Conservation (phyloP, 2,329 filamentous ascomycete genomes). For the Bisporella sp. region DNA sequence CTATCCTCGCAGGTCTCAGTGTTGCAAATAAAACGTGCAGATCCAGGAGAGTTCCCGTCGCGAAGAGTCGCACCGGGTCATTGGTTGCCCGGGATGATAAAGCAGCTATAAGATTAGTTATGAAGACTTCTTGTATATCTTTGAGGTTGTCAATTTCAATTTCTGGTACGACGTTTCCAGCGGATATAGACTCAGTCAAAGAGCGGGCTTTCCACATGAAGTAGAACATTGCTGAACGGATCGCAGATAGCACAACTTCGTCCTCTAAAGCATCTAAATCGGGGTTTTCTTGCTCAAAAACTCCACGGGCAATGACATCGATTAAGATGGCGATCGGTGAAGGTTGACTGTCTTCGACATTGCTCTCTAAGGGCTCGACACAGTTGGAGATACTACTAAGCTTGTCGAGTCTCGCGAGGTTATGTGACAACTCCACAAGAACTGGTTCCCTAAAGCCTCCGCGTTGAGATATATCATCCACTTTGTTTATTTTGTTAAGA, state of each 20-base stretch:
- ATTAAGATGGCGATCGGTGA: constrained; percentile 63
- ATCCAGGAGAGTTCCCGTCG: constrained; percentile 74
- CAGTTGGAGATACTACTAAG: constrained; percentile 75
- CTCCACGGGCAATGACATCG: constrained; percentile 66
- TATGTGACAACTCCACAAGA: constrained; percentile 65
- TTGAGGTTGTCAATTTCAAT: constrained; percentile 55
- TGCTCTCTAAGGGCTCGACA: constrained; percentile 64
- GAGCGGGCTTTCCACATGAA: constrained; percentile 86
- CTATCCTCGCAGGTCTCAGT: constrained; percentile 45
- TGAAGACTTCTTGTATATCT: constrained; percentile 47
- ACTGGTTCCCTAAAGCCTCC: constrained; percentile 59
- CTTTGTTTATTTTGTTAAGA: constrained; percentile 55
- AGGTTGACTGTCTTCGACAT: constrained; percentile 36
- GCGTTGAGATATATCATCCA: constrained; percentile 63
- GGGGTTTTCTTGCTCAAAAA: constrained; percentile 56
- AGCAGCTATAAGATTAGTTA: constrained; percentile 58
- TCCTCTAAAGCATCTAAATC: constrained; percentile 73
- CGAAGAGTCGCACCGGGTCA: constrained; percentile 70
- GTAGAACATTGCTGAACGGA: constrained; percentile 75
- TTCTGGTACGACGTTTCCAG: constrained; percentile 48
- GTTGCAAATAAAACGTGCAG: constrained; percentile 73
- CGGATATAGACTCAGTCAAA: constrained; percentile 46
- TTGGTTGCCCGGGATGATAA: constrained; percentile 62
- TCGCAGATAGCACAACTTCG: constrained; percentile 66
- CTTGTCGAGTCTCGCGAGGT: constrained; percentile 73